These are phyloP conservation scores for Eucalyptus cladocalyx DNA, from an alignment of 345 rosid genomes.

Conservation along the genomic window DNA sequence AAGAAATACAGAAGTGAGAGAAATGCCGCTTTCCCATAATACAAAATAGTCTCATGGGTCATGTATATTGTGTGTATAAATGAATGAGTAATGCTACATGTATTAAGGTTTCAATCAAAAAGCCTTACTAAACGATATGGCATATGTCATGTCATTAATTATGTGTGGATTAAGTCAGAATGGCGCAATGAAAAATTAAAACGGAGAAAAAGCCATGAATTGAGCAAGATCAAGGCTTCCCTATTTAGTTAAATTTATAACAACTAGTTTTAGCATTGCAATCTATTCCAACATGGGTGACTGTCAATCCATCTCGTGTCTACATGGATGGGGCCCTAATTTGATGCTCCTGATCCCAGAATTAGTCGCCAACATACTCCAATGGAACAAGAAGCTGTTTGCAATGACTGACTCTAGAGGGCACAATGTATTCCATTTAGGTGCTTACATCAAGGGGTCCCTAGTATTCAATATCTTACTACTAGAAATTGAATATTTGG, in stretches of 20 bases:
- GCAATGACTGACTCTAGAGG: not conserved
- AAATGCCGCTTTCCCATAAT: not conserved
- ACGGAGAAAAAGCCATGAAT: not conserved
- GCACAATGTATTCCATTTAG: not conserved
- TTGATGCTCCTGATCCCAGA: not conserved
- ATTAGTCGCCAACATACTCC: not conserved
- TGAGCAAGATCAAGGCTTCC: too few relatives aligned
- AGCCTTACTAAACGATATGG: not conserved
- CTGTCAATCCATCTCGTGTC: too few relatives aligned
- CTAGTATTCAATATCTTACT: accelerated
- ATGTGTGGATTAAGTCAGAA: not conserved
- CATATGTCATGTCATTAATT: not conserved
- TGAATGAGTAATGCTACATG: not conserved
- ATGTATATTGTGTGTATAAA: not conserved
- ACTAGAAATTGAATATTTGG: not conserved
- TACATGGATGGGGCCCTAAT: not conserved
- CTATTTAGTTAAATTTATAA: not conserved
- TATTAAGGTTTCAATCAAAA: too few relatives aligned
- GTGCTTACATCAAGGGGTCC: accelerated
- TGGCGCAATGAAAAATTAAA: not conserved
- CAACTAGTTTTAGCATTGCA: not conserved
- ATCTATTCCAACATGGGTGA: not conserved
- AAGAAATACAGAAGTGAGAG: not conserved
- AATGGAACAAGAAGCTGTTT: not conserved
- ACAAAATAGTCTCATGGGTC: not conserved